phyloP scores from a whole-genome alignment of 495 filamentous ascomycete species.

The Penicillium angulare region DNA sequence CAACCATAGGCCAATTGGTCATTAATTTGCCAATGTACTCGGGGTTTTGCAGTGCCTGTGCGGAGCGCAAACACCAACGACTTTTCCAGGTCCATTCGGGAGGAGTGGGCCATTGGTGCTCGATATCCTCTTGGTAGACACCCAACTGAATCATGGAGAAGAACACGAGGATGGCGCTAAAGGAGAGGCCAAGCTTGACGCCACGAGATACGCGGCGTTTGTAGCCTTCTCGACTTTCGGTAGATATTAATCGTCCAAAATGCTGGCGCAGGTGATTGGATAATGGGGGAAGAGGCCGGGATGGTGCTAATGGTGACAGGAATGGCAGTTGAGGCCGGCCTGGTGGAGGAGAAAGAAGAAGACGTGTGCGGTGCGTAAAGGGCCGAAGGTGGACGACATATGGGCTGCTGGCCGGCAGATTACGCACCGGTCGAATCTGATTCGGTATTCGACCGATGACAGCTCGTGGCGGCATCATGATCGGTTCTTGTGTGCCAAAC shows the following conservation, averaged over 20 bases:
- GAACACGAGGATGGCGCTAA: conserved; percentile 55
- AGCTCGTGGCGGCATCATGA: conserved; percentile 23
- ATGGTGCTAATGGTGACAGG: conserved; percentile 54
- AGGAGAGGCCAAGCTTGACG: conserved; percentile 52
- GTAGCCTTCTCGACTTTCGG: conserved; percentile 66
- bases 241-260: conserved; percentile 71
- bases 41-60: conserved; percentile 54
- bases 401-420: conserved; percentile 5
- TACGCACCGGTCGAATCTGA: conserved; percentile 13
- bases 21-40: conserved; percentile 47
- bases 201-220: conserved; percentile 60
- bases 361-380: conserved; percentile 50
- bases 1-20: conserved; percentile 65
- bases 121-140: conserved; percentile 65
- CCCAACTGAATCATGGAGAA: conserved; percentile 54
- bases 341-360: conserved; percentile 45
- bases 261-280: conserved; percentile 50
- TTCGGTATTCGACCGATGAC: conserved; percentile 33
- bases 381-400: conserved; percentile 22
- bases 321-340: conserved; percentile 79
- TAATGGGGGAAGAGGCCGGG: conserved; percentile 32
- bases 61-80: conserved; percentile 57
- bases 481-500: not conserved
- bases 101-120: conserved; percentile 72
- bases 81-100: conserved; percentile 68